These are phyloP conservation scores for Tetrapisispora taiwanensis DNA, from an alignment of 805 yeast genomes.

Conservation along the genomic window DNA sequence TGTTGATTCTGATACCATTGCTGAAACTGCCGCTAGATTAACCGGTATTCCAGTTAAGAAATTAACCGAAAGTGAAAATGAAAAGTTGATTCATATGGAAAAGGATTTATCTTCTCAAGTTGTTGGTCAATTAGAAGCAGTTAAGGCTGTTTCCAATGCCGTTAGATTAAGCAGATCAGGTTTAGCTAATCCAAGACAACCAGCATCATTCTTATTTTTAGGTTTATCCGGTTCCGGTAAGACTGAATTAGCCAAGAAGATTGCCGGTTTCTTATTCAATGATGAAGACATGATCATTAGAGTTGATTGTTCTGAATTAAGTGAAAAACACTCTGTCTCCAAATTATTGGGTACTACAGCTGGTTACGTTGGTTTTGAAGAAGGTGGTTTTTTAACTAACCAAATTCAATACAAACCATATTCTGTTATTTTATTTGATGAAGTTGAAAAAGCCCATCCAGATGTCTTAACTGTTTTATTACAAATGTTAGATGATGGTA, in stretches of 20 bases:
- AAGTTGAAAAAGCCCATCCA: constrained; percentile 97
- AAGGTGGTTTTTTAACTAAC: constrained; percentile 93
- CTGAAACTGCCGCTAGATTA: constrained; percentile 93
- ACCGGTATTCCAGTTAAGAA: constrained; percentile 96
- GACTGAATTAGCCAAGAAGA: constrained; percentile 93
- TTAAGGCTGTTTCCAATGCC: constrained; percentile 91
- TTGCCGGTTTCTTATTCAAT: constrained; percentile 91
- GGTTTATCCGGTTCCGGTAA: constrained; percentile 98
- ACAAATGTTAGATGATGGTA: constrained; percentile 93
- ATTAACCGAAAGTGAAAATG: constrained; percentile 88
- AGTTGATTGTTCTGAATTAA: constrained; percentile 92
- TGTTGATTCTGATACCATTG: constrained; percentile 83
- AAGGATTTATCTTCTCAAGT: constrained; percentile 68
- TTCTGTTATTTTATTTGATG: constrained; percentile 93
- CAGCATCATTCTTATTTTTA: constrained; percentile 87
- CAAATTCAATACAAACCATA: constrained; percentile 86
- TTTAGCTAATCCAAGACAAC: constrained; percentile 90
- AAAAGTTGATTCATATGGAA: constrained; percentile 92
- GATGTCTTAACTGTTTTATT: constrained; percentile 87
- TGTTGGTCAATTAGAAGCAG: constrained; percentile 94
- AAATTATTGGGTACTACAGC: constrained; percentile 96
- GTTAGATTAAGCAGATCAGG: constrained; percentile 91
- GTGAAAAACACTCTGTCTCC: constrained; percentile 92
- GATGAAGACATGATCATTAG: constrained; percentile 96
- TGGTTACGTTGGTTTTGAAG: constrained; percentile 93